Conservation (phyloP, 2,329 filamentous ascomycete species). For the Aspergillus novofumigatus region DNA sequence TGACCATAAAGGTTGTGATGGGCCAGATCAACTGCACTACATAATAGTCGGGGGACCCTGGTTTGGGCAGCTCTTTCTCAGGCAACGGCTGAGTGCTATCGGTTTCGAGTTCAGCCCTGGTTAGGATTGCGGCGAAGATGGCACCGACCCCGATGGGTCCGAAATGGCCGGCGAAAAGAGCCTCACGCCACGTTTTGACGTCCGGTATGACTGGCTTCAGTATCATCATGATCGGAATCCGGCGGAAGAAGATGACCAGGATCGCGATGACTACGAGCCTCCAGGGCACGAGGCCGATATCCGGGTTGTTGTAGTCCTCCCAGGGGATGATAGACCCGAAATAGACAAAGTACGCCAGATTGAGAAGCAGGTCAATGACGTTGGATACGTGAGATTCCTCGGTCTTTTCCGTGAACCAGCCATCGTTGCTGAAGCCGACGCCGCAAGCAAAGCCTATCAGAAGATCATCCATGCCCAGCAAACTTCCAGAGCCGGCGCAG, state of each 20-base stretch:
- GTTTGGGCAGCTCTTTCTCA: conserved; percentile 51
- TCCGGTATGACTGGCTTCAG: conserved; percentile 93
- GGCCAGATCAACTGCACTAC: conserved; percentile 91
- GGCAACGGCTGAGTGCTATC: conserved; percentile 69
- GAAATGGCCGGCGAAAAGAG: conserved; percentile 94
- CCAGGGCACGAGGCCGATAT: conserved; percentile 78
- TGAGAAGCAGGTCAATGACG: conserved; percentile 95
- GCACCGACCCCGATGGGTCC: conserved; percentile 96
- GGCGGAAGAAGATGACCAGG: conserved; percentile 89
- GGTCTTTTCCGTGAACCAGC: conserved; percentile 97
- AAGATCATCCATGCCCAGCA: conserved; percentile 88
- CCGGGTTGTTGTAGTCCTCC: conserved; percentile 76
- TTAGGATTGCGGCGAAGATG: conserved; percentile 90
- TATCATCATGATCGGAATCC: conserved; percentile 88
- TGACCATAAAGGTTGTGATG: conserved; percentile 88
- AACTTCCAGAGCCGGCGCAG: conserved; percentile 86
- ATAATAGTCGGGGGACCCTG: conserved; percentile 58
- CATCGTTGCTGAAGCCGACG: conserved; percentile 98
- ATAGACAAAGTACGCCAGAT: conserved; percentile 97
- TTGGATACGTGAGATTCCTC: conserved; percentile 98
- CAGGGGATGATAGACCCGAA: conserved; percentile 96
- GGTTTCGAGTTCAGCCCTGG: conserved; percentile 83
- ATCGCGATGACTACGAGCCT: conserved; percentile 88
- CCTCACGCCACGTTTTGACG: conserved; percentile 96
- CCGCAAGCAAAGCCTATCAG: conserved; percentile 92